These are phyloP conservation scores for Hymenoscyphus linearis DNA, from an alignment of 2,329 filamentous ascomycete species.

Conservation along the genomic window DNA sequence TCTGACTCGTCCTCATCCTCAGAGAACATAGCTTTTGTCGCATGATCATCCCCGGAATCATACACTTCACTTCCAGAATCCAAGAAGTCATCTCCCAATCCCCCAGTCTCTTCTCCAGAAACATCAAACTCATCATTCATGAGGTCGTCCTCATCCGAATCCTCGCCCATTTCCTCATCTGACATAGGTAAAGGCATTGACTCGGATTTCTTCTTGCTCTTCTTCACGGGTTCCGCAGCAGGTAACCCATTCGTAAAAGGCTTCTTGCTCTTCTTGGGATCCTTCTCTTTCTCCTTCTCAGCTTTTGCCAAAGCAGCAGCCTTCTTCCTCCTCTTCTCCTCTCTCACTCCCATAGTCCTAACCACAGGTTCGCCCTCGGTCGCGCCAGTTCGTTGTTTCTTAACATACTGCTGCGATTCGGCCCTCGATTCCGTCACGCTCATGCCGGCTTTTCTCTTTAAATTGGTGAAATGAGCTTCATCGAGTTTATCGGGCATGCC, in stretches of 20 bases:
- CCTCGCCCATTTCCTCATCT: slow-evolving; percentile 37
- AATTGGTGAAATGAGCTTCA: slow-evolving; percentile 69
- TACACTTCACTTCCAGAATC: slow-evolving; percentile 36
- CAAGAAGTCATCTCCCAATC: slow-evolving; percentile 54
- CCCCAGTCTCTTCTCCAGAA: slow-evolving; percentile 31
- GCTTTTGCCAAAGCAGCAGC: slow-evolving; percentile 33
- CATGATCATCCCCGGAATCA: slow-evolving; percentile 49
- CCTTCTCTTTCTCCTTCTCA: slow-evolving; percentile 33
- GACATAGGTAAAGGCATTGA: slow-evolving; percentile 39
- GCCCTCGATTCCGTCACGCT: slow-evolving; percentile 52
- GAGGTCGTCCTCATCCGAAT: slow-evolving; percentile 43
- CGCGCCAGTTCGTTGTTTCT: slow-evolving; percentile 58
- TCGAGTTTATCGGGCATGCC: slow-evolving; percentile 78
- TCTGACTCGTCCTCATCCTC: slow-evolving; percentile 90
- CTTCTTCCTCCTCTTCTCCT: slow-evolving; percentile 44
- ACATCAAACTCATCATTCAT: slow-evolving; percentile 40
- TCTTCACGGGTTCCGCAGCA: slow-evolving; percentile 30
- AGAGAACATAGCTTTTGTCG: slow-evolving; percentile 73
- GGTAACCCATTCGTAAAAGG: slow-evolving; percentile 34
- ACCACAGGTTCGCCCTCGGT: slow-evolving; percentile 36
- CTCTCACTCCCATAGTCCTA: slow-evolving; percentile 34
- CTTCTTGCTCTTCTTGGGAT: slow-evolving; percentile 29
- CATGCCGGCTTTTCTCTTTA: slow-evolving; percentile 79
- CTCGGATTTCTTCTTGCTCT: slow-evolving; percentile 33
- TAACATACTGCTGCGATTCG: slow-evolving; percentile 38